A percentile compares a stretch with the other conserved stretches of the same genome.
phyloP scores from a whole-genome alignment of 1,284 basidiomycete genomes.

The Cutaneotrichosporon sp. region DNA sequence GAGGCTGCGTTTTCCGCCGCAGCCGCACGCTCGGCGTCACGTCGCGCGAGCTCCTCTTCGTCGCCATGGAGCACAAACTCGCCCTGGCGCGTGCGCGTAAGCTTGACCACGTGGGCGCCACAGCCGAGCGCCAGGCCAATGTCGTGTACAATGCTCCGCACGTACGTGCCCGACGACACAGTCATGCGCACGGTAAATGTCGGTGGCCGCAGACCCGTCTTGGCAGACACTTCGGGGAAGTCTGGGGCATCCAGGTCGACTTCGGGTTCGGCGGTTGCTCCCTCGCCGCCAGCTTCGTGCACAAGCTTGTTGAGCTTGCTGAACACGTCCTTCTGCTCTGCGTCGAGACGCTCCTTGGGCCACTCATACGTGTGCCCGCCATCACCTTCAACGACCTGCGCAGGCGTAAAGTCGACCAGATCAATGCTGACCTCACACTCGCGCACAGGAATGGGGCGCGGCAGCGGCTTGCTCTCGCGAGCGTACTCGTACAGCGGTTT shows the following conservation, averaged over 20 bases:
- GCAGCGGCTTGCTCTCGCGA: constrained; percentile 78
- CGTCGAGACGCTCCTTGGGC: constrained; percentile 65
- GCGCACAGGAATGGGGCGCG: constrained; percentile 86
- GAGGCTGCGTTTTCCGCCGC: constrained; percentile 4
- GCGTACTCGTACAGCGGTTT: constrained; percentile 95
- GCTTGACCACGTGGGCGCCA: constrained; percentile 83
- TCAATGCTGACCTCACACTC: constrained; percentile 70
- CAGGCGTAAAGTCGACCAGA: constrained; percentile 52
- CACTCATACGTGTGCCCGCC: constrained; percentile 58
- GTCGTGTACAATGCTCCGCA: constrained; percentile 86
- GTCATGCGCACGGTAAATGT: constrained; percentile 86
- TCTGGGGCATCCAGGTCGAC: constrained; percentile 31
- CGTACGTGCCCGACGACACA: constrained; percentile 95
- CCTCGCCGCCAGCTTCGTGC: constrained; percentile 30
- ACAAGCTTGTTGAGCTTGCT: constrained; percentile 55
- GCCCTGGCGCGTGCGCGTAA: constrained; percentile 79
- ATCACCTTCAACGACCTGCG: constrained; percentile 41
- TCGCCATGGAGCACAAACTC: constrained; percentile 58
- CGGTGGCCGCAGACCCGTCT: constrained; percentile 53
- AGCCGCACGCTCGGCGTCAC: constrained; percentile 17
- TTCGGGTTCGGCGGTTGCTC: constrained; percentile 28
- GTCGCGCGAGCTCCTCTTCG: constrained; percentile 20
- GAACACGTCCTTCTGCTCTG: constrained; percentile 65
- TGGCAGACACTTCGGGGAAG: constrained; percentile 48
- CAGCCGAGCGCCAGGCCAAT: constrained; percentile 73